Evolutionary conservation across 2,329 filamentous ascomycete genomes (phyloP), one percentile per base, ranked within the genome.

Genomic region (Aspergillus sp.): DNA sequence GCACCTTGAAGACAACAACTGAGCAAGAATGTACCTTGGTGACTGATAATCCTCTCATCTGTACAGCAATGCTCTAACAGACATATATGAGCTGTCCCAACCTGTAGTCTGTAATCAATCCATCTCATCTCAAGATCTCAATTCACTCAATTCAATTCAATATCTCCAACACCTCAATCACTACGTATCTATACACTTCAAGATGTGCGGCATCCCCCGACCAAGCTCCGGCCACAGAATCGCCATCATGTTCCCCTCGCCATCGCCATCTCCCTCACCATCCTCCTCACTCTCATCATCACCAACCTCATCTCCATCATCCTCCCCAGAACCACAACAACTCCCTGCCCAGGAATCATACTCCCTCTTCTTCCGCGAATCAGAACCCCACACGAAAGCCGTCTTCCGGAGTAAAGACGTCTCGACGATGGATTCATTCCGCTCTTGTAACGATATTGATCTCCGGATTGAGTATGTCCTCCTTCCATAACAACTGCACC

Each of bases 141-240:
- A n/a, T n/a, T n/a, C n/a, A n/a, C n/a, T n/a, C n/a, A n/a, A 4
- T 12, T 37, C 6, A 35, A 35, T 11, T 35, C 33, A 11, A 35
- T 35, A 35, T 5, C 33, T 33, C 31, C 3, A 33, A 35, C 1
- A 11, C 9, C 33, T 19, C n/a, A 31, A 40, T 4, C 31, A 56
- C 25, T 15, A 39, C 11, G 1, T 19, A 35, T 46, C 31, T n/a
- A 19, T 15, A 51, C 6, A 52, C 41, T 7, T 4, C 39, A 55
- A 58, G 27, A 40, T 79, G 19, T 85, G 85, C 4, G 78, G 72
- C 0, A 81, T 81, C 9, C 66, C 70, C 49, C 86, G 69, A 21
- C 82, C 66, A 14, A 82, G 82, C 25, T 79, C 66, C 25, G 74
- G 70, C 33, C 66, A 69, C 11, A 68, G 66, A 45, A 73, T 74